Evolutionary conservation across 805 yeast species (phyloP), one percentile per base, ranked within the genome.

Genomic region (Kuraishia molischiana): DNA sequence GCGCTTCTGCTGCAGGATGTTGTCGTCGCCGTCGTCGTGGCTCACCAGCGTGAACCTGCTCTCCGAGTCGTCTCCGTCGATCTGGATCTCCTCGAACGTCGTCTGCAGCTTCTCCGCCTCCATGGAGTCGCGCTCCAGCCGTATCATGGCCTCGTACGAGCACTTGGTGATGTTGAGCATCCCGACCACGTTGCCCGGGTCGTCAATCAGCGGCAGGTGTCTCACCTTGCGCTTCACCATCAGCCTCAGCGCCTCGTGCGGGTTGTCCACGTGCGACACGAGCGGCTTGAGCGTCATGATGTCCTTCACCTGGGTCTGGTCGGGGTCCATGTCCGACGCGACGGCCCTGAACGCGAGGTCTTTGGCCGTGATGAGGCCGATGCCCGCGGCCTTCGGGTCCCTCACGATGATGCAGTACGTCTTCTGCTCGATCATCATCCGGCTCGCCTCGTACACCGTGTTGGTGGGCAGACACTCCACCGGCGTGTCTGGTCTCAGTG

Each of bases 111-210:
- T 59, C 33, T 53, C 48, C 3, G 68, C 66, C 39, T 62, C 66
- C 19, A 46, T 41, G 1, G 68, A 51, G 43, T 67, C 58, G 35
- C 61, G 58, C 42, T 67, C 72, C 19, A 67, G 46, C 35, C 66
- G 48, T 3, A 59, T 47, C 65, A 67, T 61, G 0, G 69, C 72
- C 43, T 67, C 69, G 38, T 66, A 64, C 45, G 66, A 67, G 35
- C 73, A 67, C 36, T 65, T 57, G 3, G 72, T 67, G 24, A 67
- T 66, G 46, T 67, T 69, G 20, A 67, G 47, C 10, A 67, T 59
- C 2, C 71, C 72, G n/a, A 57, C 59, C 24, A 66, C 67, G 5
- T 44, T 32, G 3, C 58, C 61, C 9, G 33, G 35, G n/a, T 53
- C 56, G 41, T 66, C 66, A 3, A 59, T 38, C 3, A 67, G 50